phyloP scores from a whole-genome alignment of 2,329 filamentous ascomycete species.

The Elsinoe arachidis region DNA sequence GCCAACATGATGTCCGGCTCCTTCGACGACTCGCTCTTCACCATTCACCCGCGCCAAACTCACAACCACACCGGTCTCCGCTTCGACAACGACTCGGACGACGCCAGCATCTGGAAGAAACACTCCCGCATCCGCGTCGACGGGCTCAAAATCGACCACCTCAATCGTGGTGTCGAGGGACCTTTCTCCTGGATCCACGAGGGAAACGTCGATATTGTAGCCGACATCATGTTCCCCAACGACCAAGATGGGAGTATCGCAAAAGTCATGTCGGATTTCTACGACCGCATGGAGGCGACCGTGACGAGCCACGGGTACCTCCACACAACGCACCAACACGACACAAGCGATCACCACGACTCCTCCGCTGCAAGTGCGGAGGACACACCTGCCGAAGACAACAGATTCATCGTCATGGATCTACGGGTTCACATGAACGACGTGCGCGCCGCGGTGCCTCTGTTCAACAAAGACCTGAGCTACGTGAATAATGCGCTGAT shows the following conservation, averaged over 20 bases:
- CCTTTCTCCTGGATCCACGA: conserved; percentile 98
- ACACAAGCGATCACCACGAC: conserved; percentile 21
- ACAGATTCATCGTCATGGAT: conserved; percentile 84
- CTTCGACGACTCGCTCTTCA: conserved; percentile 92
- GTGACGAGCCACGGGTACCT: conserved; percentile 67
- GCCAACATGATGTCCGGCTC: conserved; percentile 95
- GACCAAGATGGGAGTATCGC: conserved; percentile 82
- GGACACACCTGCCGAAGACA: conserved; percentile 35
- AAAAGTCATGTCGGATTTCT: conserved; percentile 95
- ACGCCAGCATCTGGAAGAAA: conserved; percentile 80
- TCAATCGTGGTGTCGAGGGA: conserved; percentile 86
- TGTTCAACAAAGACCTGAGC: conserved; percentile 84
- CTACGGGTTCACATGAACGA: conserved; percentile 92
- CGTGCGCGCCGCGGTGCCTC: conserved; percentile 81
- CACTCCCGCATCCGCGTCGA: conserved; percentile 89
- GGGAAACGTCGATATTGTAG: conserved; percentile 91
- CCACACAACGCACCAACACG: conserved; percentile 22
- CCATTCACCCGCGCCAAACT: conserved; percentile 86
- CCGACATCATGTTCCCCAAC: conserved; percentile 87
- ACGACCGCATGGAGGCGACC: conserved; percentile 88
- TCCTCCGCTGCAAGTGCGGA: background rate
- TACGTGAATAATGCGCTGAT: conserved; percentile 96
- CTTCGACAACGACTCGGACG: conserved; percentile 50
- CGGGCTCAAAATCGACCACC: conserved; percentile 85
- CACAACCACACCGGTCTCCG: conserved; percentile 64